phyloP scores from a whole-genome alignment of 2,329 filamentous ascomycete genomes.

The Tolypocladium inflatum region DNA sequence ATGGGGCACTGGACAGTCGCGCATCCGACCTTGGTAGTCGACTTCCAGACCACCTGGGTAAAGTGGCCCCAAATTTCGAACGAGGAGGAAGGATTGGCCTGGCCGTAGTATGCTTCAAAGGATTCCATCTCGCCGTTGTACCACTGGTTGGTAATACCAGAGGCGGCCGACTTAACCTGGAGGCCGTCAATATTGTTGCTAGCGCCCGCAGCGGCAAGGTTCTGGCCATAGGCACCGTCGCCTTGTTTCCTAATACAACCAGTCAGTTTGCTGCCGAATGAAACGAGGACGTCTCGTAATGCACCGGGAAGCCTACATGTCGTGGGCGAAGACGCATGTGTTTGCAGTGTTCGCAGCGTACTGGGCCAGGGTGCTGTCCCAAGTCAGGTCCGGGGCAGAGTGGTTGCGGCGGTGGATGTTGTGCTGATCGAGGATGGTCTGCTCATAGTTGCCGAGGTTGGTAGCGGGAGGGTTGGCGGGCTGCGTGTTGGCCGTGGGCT shows the following conservation, averaged over 20 bases:
- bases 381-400: slow-evolving; percentile 54
- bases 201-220: slow-evolving; percentile 61
- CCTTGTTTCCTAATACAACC: slow-evolving; percentile 36
- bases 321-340: slow-evolving; percentile 64
- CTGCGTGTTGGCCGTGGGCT: slow-evolving; percentile 1
- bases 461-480: neutral
- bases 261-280: slow-evolving; percentile 3
- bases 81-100: slow-evolving; percentile 39
- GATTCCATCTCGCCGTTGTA: slow-evolving; percentile 69
- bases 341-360: slow-evolving; percentile 57
- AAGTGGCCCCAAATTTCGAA: slow-evolving; percentile 44
- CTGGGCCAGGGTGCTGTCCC: slow-evolving; percentile 52
- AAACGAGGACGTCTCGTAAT: neutral
- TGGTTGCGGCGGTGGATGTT: slow-evolving; percentile 82
- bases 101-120: slow-evolving; percentile 53
- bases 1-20: slow-evolving; percentile 62
- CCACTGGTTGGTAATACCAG: slow-evolving; percentile 73
- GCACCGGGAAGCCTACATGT: slow-evolving; percentile 49
- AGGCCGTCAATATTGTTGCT: slow-evolving; percentile 19
- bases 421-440: slow-evolving; percentile 58
- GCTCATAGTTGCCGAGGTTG: slow-evolving; percentile 18
- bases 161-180: slow-evolving; percentile 47
- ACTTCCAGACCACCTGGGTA: slow-evolving; percentile 33
- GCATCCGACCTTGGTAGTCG: slow-evolving; percentile 27
- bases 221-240: slow-evolving; percentile 73